Conservation (phyloP, 257 asterid species). For the Lycium ferocissimum region DNA sequence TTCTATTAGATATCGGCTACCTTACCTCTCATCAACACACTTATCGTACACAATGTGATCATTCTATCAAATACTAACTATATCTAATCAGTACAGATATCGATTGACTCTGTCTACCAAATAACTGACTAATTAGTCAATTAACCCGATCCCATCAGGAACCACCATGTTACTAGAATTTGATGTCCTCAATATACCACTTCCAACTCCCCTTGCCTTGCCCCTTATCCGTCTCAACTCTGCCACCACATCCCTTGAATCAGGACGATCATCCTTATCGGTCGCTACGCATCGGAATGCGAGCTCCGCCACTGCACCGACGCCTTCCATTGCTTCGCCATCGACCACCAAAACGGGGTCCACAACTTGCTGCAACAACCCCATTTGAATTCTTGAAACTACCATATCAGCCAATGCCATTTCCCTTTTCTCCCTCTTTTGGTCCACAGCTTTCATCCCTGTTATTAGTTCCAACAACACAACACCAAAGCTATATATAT, state of each 20-base stretch:
- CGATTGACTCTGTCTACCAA: not conserved
- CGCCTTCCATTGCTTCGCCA: conserved; percentile 71
- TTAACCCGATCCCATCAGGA: conserved; percentile 62
- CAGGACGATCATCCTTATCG: conserved; percentile 89
- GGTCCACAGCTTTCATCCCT: conserved; percentile 90
- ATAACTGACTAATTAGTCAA: conserved; percentile 31
- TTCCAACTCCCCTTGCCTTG: conserved; percentile 44
- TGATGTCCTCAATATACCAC: conserved; percentile 54
- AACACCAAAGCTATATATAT: conserved; percentile 90
- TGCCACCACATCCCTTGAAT: conserved; percentile 77
- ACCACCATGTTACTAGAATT: conserved; percentile 73
- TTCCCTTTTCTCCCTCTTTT: conserved; percentile 81
- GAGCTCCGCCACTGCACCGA: conserved; percentile 75
- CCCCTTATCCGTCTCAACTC: conserved; percentile 77
- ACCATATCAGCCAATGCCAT: conserved; percentile 88
- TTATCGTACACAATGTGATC: not conserved
- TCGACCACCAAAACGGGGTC: conserved; percentile 76
- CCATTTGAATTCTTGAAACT: conserved; percentile 90
- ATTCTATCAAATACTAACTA: not conserved
- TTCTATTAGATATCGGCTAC: not conserved
- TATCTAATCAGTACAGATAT: not conserved
- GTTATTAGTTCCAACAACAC: conserved; percentile 83
- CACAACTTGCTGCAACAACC: conserved; percentile 81
- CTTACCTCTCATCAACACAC: not conserved
- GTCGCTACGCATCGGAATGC: conserved; percentile 88